Conservation (phyloP, 179 eudicot species). For the Spinacia oleracea region DNA sequence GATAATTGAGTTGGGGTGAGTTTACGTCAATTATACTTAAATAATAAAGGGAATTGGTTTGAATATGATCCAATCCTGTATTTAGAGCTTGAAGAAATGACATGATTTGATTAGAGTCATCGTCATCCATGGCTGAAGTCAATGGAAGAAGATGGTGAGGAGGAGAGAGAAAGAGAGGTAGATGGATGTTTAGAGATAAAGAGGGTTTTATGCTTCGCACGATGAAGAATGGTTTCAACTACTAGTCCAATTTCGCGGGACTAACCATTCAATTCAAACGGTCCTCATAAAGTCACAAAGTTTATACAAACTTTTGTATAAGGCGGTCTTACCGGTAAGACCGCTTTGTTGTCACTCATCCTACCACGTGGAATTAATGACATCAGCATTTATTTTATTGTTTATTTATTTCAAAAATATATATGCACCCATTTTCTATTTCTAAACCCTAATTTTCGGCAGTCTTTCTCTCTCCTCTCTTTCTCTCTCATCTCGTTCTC, state of each 20-base stretch:
- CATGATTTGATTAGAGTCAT: not conserved
- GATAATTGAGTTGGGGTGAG: conserved; percentile 14
- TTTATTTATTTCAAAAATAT: no score
- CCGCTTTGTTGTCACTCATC: no score
- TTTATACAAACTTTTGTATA: no score
- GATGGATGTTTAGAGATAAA: no score
- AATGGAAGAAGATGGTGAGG: not conserved
- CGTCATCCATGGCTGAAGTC: conserved; percentile 4
- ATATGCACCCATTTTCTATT: no score
- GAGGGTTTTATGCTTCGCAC: not conserved
- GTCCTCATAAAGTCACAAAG: not conserved
- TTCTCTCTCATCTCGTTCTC: no score
- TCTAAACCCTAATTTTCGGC: no score
- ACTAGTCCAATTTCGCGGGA: conserved; percentile 2
- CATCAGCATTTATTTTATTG: no score
- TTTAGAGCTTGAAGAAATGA: conserved; percentile 8
- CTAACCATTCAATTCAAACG: conserved; percentile 9
- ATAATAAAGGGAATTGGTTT: conserved; percentile 12
- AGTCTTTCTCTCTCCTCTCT: no score
- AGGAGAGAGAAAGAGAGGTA: not conserved
- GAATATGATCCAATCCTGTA: conserved; percentile 5
- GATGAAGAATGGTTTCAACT: not conserved
- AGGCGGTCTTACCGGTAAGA: no score
- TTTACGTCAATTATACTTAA: conserved; percentile 10
- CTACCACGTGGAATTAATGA: no score